Evolutionary conservation across 108 stramenopile species (phyloP).

Genomic region (Cyclotella sp.): DNA sequence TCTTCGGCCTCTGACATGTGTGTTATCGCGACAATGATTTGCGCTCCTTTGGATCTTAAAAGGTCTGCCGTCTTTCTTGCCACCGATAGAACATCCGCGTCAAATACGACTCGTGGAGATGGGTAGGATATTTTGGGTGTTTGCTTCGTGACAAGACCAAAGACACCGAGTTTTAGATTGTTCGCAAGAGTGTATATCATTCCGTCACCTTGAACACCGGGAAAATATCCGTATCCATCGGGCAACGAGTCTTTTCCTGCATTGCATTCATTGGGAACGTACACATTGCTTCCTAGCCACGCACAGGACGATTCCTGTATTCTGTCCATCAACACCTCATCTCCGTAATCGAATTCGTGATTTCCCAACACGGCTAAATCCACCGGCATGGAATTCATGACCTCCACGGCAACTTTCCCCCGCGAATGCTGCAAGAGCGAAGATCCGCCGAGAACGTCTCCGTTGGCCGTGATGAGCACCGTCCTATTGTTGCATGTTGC

Average conservation of each 20-base stretch:
- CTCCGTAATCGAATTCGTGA: constrained; percentile 57
- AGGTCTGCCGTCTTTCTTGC: constrained; percentile 13
- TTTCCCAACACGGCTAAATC: constrained; percentile 48
- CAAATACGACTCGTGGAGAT: constrained; percentile 30
- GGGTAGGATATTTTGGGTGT: constrained; percentile 43
- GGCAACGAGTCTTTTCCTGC: not conserved
- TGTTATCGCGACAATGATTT: constrained; percentile 50
- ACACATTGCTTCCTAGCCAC: constrained; percentile 54
- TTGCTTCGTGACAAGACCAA: constrained; percentile 42
- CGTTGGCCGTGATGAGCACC: constrained; percentile 41
- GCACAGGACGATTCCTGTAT: constrained; percentile 26
- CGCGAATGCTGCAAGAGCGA: constrained; percentile 34
- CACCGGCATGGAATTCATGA: constrained; percentile 49
- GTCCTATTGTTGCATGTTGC: not conserved
- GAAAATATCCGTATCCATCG: constrained; percentile 21
- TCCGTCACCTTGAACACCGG: constrained; percentile 41
- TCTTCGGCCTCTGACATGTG: constrained; percentile 53
- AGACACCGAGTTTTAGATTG: constrained; percentile 46
- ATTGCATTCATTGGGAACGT: constrained; percentile 15
- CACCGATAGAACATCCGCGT: constrained; percentile 28
- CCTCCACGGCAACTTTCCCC: constrained; percentile 43
- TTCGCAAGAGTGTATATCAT: constrained; percentile 21
- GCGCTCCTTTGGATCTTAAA: constrained; percentile 27
- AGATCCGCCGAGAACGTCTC: constrained; percentile 54
- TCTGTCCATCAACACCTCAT: constrained; percentile 39